Percentiles rank a stretch among this genome's conserved stretches.
phyloP scores from a whole-genome alignment of 768 basidiomycete genomes.

The Hygrophorus pudorinus region DNA sequence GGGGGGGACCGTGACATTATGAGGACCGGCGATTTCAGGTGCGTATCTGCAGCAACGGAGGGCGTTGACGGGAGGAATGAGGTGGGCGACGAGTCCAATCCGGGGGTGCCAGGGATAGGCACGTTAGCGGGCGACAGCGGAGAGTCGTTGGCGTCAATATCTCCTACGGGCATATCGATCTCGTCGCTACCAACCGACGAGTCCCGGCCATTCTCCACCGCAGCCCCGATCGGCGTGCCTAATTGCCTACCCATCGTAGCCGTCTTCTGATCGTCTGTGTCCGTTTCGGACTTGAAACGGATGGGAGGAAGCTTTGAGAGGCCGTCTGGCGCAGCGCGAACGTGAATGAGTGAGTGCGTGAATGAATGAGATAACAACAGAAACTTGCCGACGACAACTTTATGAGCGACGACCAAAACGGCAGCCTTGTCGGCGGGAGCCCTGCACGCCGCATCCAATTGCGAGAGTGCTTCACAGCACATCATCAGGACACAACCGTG shows the following conservation, averaged over 20 bases:
- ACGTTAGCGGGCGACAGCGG: too few relatives aligned
- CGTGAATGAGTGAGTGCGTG: conserved; percentile 1
- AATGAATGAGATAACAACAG: not conserved
- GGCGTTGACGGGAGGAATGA: too few relatives aligned
- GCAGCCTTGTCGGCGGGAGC: conserved; percentile 74
- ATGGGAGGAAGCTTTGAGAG: conserved; percentile 67
- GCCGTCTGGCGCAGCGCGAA: conserved; percentile 42
- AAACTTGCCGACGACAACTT: conserved; percentile 69
- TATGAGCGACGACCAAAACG: conserved; percentile 76
- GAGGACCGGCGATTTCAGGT: not conserved
- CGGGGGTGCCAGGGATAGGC: too few relatives aligned
- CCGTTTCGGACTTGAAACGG: conserved; percentile 55
- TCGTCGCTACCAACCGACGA: too few relatives aligned
- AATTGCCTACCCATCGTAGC: not conserved
- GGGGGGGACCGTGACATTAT: conserved; percentile 8
- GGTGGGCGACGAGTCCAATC: too few relatives aligned
- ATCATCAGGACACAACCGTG: not conserved
- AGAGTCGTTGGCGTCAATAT: too few relatives aligned
- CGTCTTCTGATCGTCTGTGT: not conserved
- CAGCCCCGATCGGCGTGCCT: not conserved
- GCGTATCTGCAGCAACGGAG: too few relatives aligned
- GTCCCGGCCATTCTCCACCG: not conserved
- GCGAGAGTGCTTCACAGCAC: conserved; percentile 20
- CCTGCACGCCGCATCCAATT: conserved; percentile 26
- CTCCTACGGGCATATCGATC: too few relatives aligned